Evolutionary conservation across 129 eudicot genomes (phyloP), one percentile per base, ranked within the genome.

Genomic region (Heracleum sosnowskyi): DNA sequence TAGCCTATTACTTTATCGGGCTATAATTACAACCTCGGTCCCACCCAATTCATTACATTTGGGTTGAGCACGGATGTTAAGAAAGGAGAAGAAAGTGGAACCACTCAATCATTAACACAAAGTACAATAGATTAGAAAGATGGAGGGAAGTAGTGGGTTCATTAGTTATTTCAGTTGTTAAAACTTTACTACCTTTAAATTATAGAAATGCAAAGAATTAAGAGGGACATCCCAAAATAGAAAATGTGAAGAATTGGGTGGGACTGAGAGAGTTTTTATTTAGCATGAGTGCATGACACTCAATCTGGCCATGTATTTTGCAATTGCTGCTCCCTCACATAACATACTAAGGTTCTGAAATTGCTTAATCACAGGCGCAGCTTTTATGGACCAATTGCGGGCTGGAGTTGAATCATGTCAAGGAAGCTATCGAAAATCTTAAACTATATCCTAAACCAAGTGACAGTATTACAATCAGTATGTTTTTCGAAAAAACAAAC

Each of bases 311-410:
- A 36, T 72, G 53, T n/a, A 72, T 72, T 10, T 45, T 72, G 35
- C 29, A 72, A 24, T 41, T 39, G 47, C 76, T n/a, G 53, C 76
- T 3, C 31, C 28, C 10, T 12, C 20, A 47, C 35, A 2, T 33
- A 47, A 31, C 15, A 77, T 78, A 24, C 12, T 24, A 45, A 37
- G 74, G 74, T 85, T 77, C 81, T 86, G 45, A 74, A 81, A 55
- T 81, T 82, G 45, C 63, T 5, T 79, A 41, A 49, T 75, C 85
- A 91, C 91, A 96, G 97, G 97, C 83, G 57, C 90, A 96, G 82
- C 79, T 87, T 34, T 81, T 90, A 69, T 82, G 85, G 86, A 78
- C 31, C 29, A 85, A 89, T 73, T 96, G 97, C 71, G 78, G 86
- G 83, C 80, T 81, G 40, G 95, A 92, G 70, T 81, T 92, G 86